Percentiles rank a stretch among this genome's conserved stretches.
Conservation (phyloP, 805 yeast species). For the Candida nanaspora region DNA sequence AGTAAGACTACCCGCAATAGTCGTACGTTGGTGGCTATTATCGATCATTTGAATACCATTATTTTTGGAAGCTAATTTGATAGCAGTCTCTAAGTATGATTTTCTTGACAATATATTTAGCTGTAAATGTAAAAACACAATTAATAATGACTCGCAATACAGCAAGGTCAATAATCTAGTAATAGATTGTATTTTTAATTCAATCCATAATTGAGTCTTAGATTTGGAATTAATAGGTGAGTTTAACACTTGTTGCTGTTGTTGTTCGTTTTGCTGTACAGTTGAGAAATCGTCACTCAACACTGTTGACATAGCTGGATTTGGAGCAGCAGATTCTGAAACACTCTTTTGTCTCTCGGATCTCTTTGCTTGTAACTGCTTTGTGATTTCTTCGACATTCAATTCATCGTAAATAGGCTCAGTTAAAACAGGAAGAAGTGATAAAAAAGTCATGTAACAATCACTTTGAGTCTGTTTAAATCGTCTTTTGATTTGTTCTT, state of each 20-base stretch:
- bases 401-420: conserved; percentile 53
- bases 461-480: conserved; percentile 91
- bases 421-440: conserved; percentile 70
- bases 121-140: conserved; percentile 79
- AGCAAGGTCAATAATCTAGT: conserved; percentile 66
- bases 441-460: conserved; percentile 75
- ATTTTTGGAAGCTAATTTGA: conserved; percentile 51
- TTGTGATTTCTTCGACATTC: conserved; percentile 69
- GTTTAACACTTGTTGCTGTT: conserved; percentile 16
- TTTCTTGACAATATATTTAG: conserved; percentile 82
- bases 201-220: conserved; percentile 76
- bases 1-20: conserved; percentile 10
- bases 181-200: conserved; percentile 66
- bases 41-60: conserved; percentile 24
- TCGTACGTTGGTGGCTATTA: conserved; percentile 10
- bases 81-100: conserved; percentile 75
- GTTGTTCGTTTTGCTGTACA: conserved; percentile 28
- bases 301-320: conserved; percentile 19
- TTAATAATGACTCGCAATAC: conserved; percentile 60
- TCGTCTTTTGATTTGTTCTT: conserved; percentile 68
- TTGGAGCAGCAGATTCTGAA: conserved; percentile 2
- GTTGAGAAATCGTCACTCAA: conserved; percentile 36
- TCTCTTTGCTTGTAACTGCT: conserved; percentile 59
- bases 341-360: conserved; percentile 18
- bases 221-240: conserved; percentile 21